phyloP scores from a whole-genome alignment of 495 filamentous ascomycete genomes.

The Terfezia boudieri region DNA sequence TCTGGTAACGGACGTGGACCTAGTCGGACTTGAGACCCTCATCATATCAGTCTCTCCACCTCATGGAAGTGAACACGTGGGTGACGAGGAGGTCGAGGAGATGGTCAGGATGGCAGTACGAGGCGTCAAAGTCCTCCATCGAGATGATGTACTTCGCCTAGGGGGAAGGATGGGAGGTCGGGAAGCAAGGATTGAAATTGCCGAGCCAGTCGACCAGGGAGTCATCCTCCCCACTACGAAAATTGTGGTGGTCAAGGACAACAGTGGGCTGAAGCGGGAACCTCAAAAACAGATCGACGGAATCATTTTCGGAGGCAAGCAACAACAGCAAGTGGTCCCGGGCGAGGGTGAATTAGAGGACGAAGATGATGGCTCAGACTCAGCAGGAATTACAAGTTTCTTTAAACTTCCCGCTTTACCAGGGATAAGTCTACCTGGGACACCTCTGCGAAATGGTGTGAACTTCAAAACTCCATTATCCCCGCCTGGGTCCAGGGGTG shows the following conservation, averaged over 20 bases:
- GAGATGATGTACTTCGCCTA: conserved; percentile 63
- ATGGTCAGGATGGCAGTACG: conserved; percentile 24
- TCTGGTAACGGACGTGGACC: conserved; percentile 54
- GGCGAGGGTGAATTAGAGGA: conserved; percentile 42
- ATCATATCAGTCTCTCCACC: conserved; percentile 37
- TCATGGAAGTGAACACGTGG: conserved; percentile 29
- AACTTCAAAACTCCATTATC: not conserved
- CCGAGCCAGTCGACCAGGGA: conserved; percentile 64
- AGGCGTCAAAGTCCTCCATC: conserved; percentile 56
- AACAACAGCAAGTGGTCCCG: conserved; percentile 4
- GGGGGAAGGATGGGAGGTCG: conserved; percentile 36
- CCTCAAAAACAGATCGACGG: conserved; percentile 20
- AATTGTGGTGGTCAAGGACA: conserved; percentile 39
- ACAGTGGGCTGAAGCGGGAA: conserved; percentile 20
- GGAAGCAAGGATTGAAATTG: conserved; percentile 44
- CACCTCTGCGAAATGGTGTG: not conserved
- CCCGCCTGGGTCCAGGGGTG: conserved; percentile 33
- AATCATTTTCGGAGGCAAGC: conserved; percentile 21
- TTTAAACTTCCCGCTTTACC: conserved; percentile 65
- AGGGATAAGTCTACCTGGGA: conserved; percentile 7
- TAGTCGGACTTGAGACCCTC: conserved; percentile 57
- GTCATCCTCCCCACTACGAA: conserved; percentile 44
- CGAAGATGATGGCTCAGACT: conserved; percentile 23
- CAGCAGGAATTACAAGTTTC: conserved; percentile 63
- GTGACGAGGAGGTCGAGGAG: conserved; percentile 42